Percentiles rank a stretch among this genome's conserved stretches.
Conservation (phyloP, 768 basidiomycete species). For the Termitomyces sp. region DNA sequence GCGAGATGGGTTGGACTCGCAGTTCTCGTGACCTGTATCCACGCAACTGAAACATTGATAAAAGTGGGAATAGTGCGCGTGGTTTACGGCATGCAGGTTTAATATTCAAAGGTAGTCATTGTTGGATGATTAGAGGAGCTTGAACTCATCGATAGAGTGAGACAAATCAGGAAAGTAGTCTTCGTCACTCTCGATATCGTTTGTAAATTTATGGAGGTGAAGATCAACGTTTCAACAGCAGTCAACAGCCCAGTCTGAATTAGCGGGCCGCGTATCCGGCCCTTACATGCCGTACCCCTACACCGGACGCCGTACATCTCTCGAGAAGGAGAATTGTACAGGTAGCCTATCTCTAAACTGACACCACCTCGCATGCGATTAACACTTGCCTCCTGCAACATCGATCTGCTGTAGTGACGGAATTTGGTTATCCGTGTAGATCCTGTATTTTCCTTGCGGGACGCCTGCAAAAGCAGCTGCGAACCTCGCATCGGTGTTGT, state of each 20-base stretch:
- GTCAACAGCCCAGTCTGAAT: too few species aligned
- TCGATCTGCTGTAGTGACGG: neutral
- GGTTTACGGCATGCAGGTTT: neutral
- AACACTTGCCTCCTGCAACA: neutral
- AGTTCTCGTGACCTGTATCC: neutral
- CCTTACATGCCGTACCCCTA: too few species aligned
- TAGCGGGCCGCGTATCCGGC: too few species aligned
- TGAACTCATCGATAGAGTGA: neutral
- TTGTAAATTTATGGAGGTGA: too few species aligned
- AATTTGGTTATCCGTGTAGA: neutral
- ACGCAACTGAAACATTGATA: constrained; percentile 1
- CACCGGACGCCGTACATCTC: neutral
- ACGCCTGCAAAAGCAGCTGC: constrained; percentile 17
- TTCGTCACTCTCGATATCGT: too few species aligned
- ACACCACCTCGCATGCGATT: neutral
- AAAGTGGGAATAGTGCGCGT: neutral
- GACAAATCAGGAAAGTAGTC: neutral
- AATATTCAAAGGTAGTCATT: neutral
- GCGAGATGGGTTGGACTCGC: neutral
- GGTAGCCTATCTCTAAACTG: neutral
- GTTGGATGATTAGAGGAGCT: neutral
- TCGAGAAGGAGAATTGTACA: neutral
- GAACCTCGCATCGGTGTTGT: constrained; percentile 39
- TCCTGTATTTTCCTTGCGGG: neutral
- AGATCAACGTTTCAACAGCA: too few species aligned